These are phyloP conservation scores for Capsicum chinense DNA, from an alignment of 257 asterid genomes.

Conservation along the genomic window DNA sequence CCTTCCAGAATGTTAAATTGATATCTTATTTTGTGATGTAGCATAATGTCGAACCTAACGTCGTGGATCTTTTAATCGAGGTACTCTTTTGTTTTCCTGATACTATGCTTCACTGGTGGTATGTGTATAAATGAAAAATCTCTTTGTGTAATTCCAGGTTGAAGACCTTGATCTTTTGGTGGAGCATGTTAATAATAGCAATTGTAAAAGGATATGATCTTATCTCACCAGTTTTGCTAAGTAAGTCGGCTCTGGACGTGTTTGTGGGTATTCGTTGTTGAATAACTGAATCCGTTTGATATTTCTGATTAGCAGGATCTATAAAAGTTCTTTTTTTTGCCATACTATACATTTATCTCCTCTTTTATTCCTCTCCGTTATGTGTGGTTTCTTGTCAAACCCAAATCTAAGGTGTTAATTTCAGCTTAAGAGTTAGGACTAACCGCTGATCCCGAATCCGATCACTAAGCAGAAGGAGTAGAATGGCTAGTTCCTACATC, in stretches of 20 bases:
- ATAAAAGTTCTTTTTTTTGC: neutral
- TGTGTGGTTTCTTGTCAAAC: slow-evolving; percentile 12
- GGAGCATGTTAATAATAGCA: slow-evolving; percentile 71
- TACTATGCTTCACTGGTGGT: neutral
- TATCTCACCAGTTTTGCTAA: slow-evolving; percentile 85
- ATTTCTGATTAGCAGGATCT: neutral
- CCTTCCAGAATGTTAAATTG: slow-evolving; percentile 14
- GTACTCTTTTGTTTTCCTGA: slow-evolving; percentile 19
- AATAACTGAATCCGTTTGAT: slow-evolving; percentile 18
- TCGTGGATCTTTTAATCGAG: slow-evolving; percentile 49
- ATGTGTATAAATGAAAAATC: neutral
- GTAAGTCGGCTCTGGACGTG: slow-evolving; percentile 47
- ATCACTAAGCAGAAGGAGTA: too few relatives aligned
- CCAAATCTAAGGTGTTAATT: neutral
- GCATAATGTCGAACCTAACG: slow-evolving; percentile 83
- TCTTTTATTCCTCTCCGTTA: slow-evolving; percentile 9
- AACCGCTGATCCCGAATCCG: neutral
- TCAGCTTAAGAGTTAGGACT: slow-evolving; percentile 15
- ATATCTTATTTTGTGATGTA: slow-evolving; percentile 42
- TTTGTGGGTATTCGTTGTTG: neutral
- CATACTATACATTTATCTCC: neutral
- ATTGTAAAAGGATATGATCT: slow-evolving; percentile 74
- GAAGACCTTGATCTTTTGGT: slow-evolving; percentile 81
- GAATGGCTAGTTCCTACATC: too few relatives aligned
- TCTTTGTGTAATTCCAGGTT: slow-evolving; percentile 52